phyloP scores from a whole-genome alignment of 2,329 filamentous ascomycete species.

The Pseudomassariella vexata region DNA sequence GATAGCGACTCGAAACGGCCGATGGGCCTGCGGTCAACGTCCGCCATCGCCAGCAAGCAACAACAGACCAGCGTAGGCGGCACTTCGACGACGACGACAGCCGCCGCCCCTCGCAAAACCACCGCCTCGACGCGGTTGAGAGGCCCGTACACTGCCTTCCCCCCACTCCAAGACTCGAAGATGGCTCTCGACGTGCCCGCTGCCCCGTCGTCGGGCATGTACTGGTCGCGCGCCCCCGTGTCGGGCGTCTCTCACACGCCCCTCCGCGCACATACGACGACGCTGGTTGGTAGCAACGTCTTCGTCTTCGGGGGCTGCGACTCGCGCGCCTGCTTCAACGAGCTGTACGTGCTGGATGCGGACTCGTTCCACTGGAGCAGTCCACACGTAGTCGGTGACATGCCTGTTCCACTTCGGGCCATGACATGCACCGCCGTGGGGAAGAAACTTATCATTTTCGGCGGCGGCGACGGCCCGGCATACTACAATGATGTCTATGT shows the following conservation, averaged over 20 bases:
- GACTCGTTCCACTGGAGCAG: conserved; percentile 65
- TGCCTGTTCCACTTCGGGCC: conserved; percentile 59
- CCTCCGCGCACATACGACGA: conserved; percentile 61
- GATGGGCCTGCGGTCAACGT: conserved; percentile 45
- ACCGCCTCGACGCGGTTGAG: conserved; percentile 21
- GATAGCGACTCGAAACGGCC: conserved; percentile 32
- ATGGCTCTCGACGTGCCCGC: conserved; percentile 54
- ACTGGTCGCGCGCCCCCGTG: conserved; percentile 62
- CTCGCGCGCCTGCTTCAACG: conserved; percentile 61
- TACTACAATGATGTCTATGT: conserved; percentile 71
- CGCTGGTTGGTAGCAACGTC: conserved; percentile 60
- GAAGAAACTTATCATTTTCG: conserved; percentile 65
- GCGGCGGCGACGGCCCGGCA: conserved; percentile 62
- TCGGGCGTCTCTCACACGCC: conserved; percentile 57
- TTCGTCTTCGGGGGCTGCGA: conserved; percentile 67
- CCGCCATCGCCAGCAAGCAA: conserved; percentile 39
- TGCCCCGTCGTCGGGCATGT: conserved; percentile 65
- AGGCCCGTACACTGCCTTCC: conserved; percentile 43
- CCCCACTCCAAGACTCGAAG: conserved; percentile 49
- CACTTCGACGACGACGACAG: conserved; percentile 9
- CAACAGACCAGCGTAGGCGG: too few species aligned
- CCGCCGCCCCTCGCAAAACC: conserved; percentile 12
- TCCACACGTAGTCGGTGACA: conserved; percentile 59
- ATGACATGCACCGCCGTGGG: conserved; percentile 69
- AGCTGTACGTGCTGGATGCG: conserved; percentile 63